Base-by-base conservation (phyloP, 768 basidiomycete species). In the Pleurotus cornucopiae region DNA sequence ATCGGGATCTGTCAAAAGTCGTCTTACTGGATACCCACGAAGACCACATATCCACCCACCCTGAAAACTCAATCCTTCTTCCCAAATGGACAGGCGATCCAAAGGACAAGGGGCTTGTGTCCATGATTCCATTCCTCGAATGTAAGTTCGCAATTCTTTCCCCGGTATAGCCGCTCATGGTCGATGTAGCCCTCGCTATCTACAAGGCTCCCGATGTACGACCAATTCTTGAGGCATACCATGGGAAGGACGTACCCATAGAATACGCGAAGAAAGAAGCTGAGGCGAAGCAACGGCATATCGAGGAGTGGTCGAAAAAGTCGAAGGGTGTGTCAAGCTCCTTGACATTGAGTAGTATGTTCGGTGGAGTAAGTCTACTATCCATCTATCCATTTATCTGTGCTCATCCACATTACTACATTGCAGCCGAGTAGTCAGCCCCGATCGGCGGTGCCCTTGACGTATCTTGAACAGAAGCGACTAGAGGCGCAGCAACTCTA, bases 71-170 rank as follows among this genome's bases (percentile, higher is more conserved):
- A 0, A 79, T 98, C 56, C 72, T 92, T 47, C 63, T 98, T 37
- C 84, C 87, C 14, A 85, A 86, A 61, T 99, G 97, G 97, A 82
- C 83, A 1, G 96, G 95, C 2, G 82, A 87, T 52, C 73, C 84
- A 0, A 70, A 70, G 72, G 87, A 69, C 67, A 82, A 76, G 60
- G 92, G 90, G 0, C 82, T 98, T 40, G 69, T 98, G 16, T 87
- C 86, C n/a, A 81, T 98, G 79, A 94, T 99, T 61, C 96, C 96
- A 0, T 98, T 98, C 85, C 80, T 99, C 3, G 97, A 98, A 76
- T 94, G 94, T 80, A 64, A 6, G 76, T 69, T n/a, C 5, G 78
- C 64, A 54, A 25, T 37, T 58, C 5, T 20, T 49, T 21, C 12
- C 21, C 18, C 23, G 16, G 5, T 6, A 20, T 44, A 9, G 44